Percentiles rank a stretch among this genome's conserved stretches.
These are phyloP conservation scores for Russula olivacea DNA, from an alignment of 768 basidiomycete genomes.

Conservation along the genomic window DNA sequence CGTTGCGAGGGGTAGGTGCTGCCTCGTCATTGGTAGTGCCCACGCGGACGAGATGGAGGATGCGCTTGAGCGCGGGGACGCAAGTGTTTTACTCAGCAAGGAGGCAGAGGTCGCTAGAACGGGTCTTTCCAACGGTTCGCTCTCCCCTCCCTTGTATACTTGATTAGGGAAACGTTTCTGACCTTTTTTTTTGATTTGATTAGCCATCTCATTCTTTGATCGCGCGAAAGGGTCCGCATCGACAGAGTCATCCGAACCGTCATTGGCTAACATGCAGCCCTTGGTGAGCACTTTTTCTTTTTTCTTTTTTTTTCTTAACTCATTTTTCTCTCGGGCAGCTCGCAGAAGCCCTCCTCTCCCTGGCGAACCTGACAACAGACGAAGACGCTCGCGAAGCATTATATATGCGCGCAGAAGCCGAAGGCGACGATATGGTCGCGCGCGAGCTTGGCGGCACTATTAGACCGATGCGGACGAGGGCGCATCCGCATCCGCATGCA, in stretches of 20 bases:
- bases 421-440: slow-evolving; percentile 39
- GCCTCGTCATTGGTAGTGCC: slow-evolving; percentile 52
- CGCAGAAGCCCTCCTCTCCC: slow-evolving; percentile 51
- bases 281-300: slow-evolving; percentile 15
- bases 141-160: too few relatives aligned
- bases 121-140: slow-evolving; percentile 41
- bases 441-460: slow-evolving; percentile 26
- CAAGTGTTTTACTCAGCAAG: slow-evolving; percentile 37
- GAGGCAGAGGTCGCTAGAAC: slow-evolving; percentile 55
- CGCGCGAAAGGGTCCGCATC: slow-evolving; percentile 30
- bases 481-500: background rate
- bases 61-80: slow-evolving; percentile 43
- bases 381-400: slow-evolving; percentile 44
- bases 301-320: background rate
- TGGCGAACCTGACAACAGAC: slow-evolving; percentile 54
- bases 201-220: slow-evolving; percentile 34
- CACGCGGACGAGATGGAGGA: slow-evolving; percentile 50
- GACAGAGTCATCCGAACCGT: slow-evolving; percentile 11
- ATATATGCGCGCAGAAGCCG: slow-evolving; percentile 45
- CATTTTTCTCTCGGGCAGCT: slow-evolving; percentile 31
- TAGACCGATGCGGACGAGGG: background rate
- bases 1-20: slow-evolving; percentile 47
- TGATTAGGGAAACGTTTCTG: background rate
- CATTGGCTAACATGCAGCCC: slow-evolving; percentile 23
- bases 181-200: slow-evolving; percentile 25